Evolutionary conservation across 805 yeast genomes (phyloP).

Genomic region (Blastobotrys parvus): DNA sequence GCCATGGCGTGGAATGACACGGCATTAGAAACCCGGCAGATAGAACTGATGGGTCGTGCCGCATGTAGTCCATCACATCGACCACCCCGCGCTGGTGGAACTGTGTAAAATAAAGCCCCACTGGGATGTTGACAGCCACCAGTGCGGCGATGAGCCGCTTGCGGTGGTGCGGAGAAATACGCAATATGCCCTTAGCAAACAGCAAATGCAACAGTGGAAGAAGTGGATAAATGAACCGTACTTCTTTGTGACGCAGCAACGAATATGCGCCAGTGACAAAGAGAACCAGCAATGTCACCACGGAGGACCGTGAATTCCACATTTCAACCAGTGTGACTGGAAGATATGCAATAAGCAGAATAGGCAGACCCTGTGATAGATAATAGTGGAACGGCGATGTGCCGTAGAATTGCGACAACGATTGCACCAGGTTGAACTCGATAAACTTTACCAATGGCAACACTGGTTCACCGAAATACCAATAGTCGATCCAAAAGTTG

Average conservation of each 20-base stretch:
- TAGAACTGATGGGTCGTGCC: slow-evolving; percentile 32
- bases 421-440: slow-evolving; percentile 67
- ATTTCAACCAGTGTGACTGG: slow-evolving; percentile 52
- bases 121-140: slow-evolving; percentile 32
- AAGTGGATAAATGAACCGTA: slow-evolving; percentile 78
- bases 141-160: slow-evolving; percentile 14
- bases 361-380: slow-evolving; percentile 71
- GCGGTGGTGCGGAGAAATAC: slow-evolving; percentile 6
- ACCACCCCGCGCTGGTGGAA: slow-evolving; percentile 84
- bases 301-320: slow-evolving; percentile 15
- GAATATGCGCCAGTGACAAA: slow-evolving; percentile 53
- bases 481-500: slow-evolving; percentile 44
- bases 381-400: slow-evolving; percentile 79
- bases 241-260: slow-evolving; percentile 73
- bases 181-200: slow-evolving; percentile 35
- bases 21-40: slow-evolving; percentile 84
- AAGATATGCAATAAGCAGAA: slow-evolving; percentile 54
- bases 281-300: slow-evolving; percentile 26
- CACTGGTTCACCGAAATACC: slow-evolving; percentile 44
- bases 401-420: slow-evolving; percentile 79
- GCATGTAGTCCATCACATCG: slow-evolving; percentile 49
- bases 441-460: slow-evolving; percentile 64
- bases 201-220: slow-evolving; percentile 62
- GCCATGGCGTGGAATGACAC: slow-evolving; percentile 97
- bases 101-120: slow-evolving; percentile 48